phyloP scores from a whole-genome alignment of 75 land plant genomes.

The Ceratopteris richardii region DNA sequence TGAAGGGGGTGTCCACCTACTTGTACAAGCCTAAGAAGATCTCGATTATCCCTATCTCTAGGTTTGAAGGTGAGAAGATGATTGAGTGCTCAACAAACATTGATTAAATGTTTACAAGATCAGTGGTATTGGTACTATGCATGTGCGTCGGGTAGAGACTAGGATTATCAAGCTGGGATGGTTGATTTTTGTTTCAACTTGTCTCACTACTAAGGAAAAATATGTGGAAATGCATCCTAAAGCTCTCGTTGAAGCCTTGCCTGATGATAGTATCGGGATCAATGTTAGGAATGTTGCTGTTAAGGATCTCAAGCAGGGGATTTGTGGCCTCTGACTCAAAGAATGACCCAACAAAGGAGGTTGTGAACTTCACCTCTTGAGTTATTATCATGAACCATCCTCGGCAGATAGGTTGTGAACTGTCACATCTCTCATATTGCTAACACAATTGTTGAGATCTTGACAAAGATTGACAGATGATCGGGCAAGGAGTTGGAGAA shows the following conservation, averaged over 20 bases:
- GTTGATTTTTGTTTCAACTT: slow-evolving; percentile 29
- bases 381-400: slow-evolving; percentile 16
- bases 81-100: no score
- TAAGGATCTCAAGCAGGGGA: slow-evolving; percentile 58
- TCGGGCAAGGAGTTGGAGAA: no score
- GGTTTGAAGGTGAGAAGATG: slow-evolving; percentile 34
- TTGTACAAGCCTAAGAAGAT: slow-evolving; percentile 56
- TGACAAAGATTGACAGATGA: no score
- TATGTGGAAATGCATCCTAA: slow-evolving; percentile 30
- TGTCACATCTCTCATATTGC: slow-evolving; percentile 15
- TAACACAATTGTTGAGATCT: background rate
- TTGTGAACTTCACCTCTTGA: slow-evolving; percentile 34
- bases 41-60: slow-evolving; percentile 45
- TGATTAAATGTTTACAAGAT: background rate
- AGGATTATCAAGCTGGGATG: slow-evolving; percentile 40
- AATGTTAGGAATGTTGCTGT: slow-evolving; percentile 61
- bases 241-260: slow-evolving; percentile 13
- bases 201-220: slow-evolving; percentile 25
- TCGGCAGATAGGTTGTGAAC: slow-evolving; percentile 9
- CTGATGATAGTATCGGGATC: slow-evolving; percentile 27
- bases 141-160: slow-evolving; percentile 42
- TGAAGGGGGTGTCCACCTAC: slow-evolving; percentile 52
- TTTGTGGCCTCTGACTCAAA: slow-evolving; percentile 54
- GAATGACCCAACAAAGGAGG: slow-evolving; percentile 50
- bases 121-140: background rate